A percentile compares a stretch with the other conserved stretches of the same genome.
These are phyloP conservation scores for Trifolium pratense DNA, from an alignment of 306 rosid genomes.

Conservation along the genomic window DNA sequence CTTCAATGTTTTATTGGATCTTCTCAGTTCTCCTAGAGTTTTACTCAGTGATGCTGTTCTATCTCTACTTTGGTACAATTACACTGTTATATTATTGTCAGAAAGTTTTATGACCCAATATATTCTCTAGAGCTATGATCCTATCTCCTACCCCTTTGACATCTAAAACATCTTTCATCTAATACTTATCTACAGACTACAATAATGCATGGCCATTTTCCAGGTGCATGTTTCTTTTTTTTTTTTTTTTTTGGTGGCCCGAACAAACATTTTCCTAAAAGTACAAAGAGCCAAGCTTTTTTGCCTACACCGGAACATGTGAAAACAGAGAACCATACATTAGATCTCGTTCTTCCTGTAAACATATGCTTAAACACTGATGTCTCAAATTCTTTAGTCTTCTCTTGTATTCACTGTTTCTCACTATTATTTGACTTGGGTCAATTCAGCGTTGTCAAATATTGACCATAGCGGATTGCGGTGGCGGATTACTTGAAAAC, in stretches of 20 bases:
- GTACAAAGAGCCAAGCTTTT: neutral
- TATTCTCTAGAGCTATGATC: neutral
- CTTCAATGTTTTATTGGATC: neutral
- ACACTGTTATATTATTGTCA: neutral
- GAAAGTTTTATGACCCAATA: neutral
- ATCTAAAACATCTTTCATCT: neutral
- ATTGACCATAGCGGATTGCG: neutral
- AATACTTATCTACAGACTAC: neutral
- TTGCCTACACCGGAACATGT: neutral
- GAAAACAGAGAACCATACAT: neutral
- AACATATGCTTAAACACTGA: neutral
- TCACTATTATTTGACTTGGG: neutral
- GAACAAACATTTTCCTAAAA: neutral
- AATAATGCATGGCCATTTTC: neutral
- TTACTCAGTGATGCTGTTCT: neutral
- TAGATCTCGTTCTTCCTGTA: neutral
- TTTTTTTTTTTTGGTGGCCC: neutral
- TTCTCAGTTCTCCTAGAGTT: neutral
- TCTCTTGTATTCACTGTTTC: neutral
- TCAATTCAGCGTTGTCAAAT: neutral
- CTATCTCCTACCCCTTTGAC: neutral
- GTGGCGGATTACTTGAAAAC: neutral
- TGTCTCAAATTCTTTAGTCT: neutral
- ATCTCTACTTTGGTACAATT: neutral
- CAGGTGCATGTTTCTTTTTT: neutral